A percentile compares a stretch with the other conserved stretches of the same genome.
These are phyloP conservation scores for Venturia aucupariae DNA, from an alignment of 2,329 filamentous ascomycete species.

Conservation along the genomic window DNA sequence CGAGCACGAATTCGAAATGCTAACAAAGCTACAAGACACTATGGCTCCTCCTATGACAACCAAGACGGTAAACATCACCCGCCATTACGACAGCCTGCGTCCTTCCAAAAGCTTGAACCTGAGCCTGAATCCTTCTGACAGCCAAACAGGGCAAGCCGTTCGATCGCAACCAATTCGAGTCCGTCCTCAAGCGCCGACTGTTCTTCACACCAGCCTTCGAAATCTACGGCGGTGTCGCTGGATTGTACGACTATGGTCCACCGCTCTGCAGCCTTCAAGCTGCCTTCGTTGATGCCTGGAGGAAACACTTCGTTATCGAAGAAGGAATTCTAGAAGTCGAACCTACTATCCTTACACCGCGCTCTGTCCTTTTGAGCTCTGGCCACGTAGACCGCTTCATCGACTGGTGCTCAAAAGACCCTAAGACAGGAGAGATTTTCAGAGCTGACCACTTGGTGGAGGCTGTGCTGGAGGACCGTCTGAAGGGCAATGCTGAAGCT, in stretches of 20 bases:
- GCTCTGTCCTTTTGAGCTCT: slow-evolving; percentile 83
- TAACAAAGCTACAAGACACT: not conserved
- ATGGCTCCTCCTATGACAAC: slow-evolving; percentile 39
- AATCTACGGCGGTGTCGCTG: slow-evolving; percentile 81
- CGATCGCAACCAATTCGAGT: slow-evolving; percentile 72
- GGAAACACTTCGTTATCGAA: slow-evolving; percentile 86
- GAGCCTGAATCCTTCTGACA: not conserved
- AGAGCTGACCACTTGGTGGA: slow-evolving; percentile 95
- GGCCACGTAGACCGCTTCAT: slow-evolving; percentile 70
- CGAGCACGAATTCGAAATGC: not conserved
- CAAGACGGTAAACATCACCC: slow-evolving; percentile 43
- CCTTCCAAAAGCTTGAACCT: not conserved
- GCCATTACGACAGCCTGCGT: not conserved
- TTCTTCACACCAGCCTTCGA: slow-evolving; percentile 57
- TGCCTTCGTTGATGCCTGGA: slow-evolving; percentile 81
- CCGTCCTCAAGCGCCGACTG: slow-evolving; percentile 76
- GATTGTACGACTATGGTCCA: slow-evolving; percentile 73
- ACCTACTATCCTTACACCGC: slow-evolving; percentile 86
- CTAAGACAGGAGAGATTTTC: slow-evolving; percentile 93
- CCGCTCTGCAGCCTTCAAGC: slow-evolving; percentile 78
- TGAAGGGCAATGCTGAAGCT: slow-evolving; percentile 88
- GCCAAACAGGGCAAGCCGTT: slow-evolving; percentile 66
- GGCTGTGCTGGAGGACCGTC: slow-evolving; percentile 75
- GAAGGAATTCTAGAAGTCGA: slow-evolving; percentile 95
- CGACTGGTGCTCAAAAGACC: slow-evolving; percentile 97